A percentile compares a stretch with the other conserved stretches of the same genome.
Evolutionary conservation across 2,329 filamentous ascomycete species (phyloP).

Genomic region (Lasiodiplodia citricola): DNA sequence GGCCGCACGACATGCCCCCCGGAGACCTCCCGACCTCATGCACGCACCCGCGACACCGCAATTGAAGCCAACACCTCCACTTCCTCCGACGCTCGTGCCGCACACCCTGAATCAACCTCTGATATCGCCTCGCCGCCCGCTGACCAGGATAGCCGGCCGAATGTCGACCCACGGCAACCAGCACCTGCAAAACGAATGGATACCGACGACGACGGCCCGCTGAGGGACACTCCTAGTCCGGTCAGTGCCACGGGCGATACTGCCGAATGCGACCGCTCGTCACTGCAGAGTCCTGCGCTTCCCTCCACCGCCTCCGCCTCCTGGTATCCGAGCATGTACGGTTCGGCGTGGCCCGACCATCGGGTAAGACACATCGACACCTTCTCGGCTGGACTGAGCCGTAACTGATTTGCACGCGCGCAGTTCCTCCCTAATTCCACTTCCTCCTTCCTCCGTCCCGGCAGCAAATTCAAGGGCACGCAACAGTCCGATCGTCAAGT

Average conservation of each 20-base stretch:
- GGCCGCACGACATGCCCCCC: constrained; percentile 58
- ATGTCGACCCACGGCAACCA: constrained; percentile 31
- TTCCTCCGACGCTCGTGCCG: constrained; percentile 12
- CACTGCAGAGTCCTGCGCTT: constrained; percentile 38
- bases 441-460: constrained; percentile 83
- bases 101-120: constrained; percentile 26
- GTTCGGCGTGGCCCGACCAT: constrained; percentile 41
- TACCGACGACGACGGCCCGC: constrained; percentile 40
- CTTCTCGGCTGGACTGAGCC: neutral
- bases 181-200: constrained; percentile 39
- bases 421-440: constrained; percentile 79
- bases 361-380: constrained; percentile 36
- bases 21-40: constrained; percentile 44
- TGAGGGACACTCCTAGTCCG: constrained; percentile 45
- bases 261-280: constrained; percentile 40
- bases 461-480: constrained; percentile 86
- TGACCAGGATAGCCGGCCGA: constrained; percentile 33
- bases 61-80: constrained; percentile 15
- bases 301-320: constrained; percentile 33
- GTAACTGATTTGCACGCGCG: constrained; percentile 31
- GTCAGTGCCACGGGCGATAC: constrained; percentile 44
- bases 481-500: constrained; percentile 92
- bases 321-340: constrained; percentile 32
- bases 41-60: constrained; percentile 17
- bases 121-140: constrained; percentile 37